Evolutionary conservation across 169 alveolate genomes (phyloP), one percentile per base, ranked within the genome.

Genomic region (Plasmodium vinckei): DNA sequence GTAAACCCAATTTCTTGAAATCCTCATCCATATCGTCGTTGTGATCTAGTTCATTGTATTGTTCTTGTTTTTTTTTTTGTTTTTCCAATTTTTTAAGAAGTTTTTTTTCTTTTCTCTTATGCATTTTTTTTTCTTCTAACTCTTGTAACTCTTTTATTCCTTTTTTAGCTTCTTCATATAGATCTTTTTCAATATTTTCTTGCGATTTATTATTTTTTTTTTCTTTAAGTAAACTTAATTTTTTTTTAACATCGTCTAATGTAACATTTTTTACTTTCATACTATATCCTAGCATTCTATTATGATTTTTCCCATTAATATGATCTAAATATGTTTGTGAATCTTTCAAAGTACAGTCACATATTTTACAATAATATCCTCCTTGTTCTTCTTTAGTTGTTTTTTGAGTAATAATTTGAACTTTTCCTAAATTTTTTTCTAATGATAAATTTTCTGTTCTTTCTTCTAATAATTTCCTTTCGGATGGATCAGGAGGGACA

Each of bases 291-390:
- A 96, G 89, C 87, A 95, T 92, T n/a, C 97, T 67, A 79, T 96
- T 96, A 75, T 97, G 99, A 68, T 95, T 95, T 63, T 96, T 94
- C 0, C 99, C 99, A 91, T 97, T 97, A 19, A 97, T 92, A 82
- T 97, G 99, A 77, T 97, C 99, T 73, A 95, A 72, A 92, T 96
- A 97, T 2, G 98, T 93, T 51, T 95, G 96, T 9, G 98, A 94
- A 86, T 97, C 98, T 73, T 95, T 95, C 44, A 96, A 75, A 13
- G 92, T 89, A 44, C 98, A 95, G 70, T 96, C 96, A 88, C 98
- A 97, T 15, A 89, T 72, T 61, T 95, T 93, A 87, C 98, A 95
- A 88, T 92, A 95, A 82, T 88, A 96, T 27, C 97, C 97, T 25
- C 97, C 96, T 84, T 96, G 97, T 91, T 95, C 95, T 88, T 94